Evolutionary conservation across 108 stramenopile genomes (phyloP), one percentile per base, ranked within the genome.

Genomic region (Hondaea fermentalgiana): DNA sequence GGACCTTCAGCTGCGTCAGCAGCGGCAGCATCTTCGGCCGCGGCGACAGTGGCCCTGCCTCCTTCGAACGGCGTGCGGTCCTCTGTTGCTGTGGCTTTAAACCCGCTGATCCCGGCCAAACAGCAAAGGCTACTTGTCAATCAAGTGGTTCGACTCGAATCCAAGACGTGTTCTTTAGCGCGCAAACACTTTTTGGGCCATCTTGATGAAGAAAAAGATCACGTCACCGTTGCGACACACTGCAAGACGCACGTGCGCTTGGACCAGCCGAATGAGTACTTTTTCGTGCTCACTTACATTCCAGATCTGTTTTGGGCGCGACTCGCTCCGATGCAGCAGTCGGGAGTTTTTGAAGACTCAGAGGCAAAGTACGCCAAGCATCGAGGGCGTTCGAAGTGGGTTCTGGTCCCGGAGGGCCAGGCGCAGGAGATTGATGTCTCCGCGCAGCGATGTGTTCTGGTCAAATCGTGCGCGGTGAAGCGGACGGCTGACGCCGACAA

Each of bases 221-320:
- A 69, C 42, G 42, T 23, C 42, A 23, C 8, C 10, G 64, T 69
- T 14, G 64, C 17, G 42, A 23, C 25, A 17, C 64, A 69, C 42
- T 69, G 64, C 64, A 69, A 69, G 64, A 69, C 64, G 25, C 64
- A 69, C 5, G 35, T 12, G 42, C 64, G 64, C 14, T 23, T 69
- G 21, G 25, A 23, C 64, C 64, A 69, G 42, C 64, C 64, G 42
- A 45, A 47, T 3, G 51, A 83, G 6, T 83, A 53, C 51, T 83
- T 45, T 23, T 83, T 83, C 23, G 76, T 83, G 49, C 76, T 83
- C 45, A 83, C 76, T 12, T 83, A 83, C 51, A 83, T 83, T 83
- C 76, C 76, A 45, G 76, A 83, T 53, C 76, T 83, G 49, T 83
- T 53, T 53, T 83, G 76, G 76, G 45, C 49, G 6, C 45, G 76